Evolutionary conservation across 1,284 basidiomycete species (phyloP).

Genomic region (Ceratobasidium sp.): DNA sequence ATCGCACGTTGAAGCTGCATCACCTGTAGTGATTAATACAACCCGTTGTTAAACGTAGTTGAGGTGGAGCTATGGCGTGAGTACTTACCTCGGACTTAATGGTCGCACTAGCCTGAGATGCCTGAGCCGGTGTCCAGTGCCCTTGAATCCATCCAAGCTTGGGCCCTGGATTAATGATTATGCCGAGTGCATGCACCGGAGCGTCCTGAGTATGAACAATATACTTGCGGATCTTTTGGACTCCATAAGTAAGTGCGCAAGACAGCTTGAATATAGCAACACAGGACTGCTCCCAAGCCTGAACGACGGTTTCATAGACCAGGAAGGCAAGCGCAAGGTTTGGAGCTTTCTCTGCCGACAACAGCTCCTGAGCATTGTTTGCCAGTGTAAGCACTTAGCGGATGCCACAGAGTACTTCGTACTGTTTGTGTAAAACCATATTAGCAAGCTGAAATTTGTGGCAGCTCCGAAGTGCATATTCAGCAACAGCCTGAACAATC

Average conservation of each 20-base stretch:
- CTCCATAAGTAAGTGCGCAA: background rate
- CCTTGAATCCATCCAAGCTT: conserved; percentile 12
- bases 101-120: background rate
- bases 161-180: conserved; percentile 11
- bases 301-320: conserved; percentile 32
- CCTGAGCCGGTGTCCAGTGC: conserved; percentile 11
- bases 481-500: background rate
- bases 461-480: background rate
- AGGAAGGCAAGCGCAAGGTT: conserved; percentile 37
- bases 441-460: background rate
- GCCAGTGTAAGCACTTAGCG: conserved; percentile 9
- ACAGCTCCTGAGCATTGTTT: conserved; percentile 38
- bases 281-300: conserved; percentile 9
- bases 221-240: background rate
- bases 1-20: background rate
- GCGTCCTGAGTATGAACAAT: background rate
- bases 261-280: conserved; percentile 11
- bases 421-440: conserved; percentile 3
- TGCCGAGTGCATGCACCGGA: conserved; percentile 5
- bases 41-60: background rate
- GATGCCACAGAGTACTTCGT: conserved; percentile 26
- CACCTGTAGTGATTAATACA: background rate
- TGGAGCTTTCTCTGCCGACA: conserved; percentile 42
- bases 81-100: conserved; percentile 5
- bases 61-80: background rate